Evolutionary conservation across 1,284 basidiomycete species (phyloP), one percentile per base, ranked within the genome.

Genomic region (Peniophora sp.): DNA sequence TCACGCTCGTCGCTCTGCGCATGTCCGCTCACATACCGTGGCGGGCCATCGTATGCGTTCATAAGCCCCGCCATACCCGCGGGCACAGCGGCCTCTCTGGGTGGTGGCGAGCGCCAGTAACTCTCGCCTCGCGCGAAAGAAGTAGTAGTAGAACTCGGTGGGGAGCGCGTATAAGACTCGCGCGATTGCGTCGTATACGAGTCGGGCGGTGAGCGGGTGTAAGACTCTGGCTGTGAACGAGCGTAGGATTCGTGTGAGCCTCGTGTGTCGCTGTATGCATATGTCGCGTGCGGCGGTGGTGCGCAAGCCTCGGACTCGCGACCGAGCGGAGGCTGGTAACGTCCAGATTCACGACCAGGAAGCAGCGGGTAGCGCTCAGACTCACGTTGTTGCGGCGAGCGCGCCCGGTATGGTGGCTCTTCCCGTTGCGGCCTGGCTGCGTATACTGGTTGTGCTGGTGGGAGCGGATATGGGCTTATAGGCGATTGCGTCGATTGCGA

Each of bases 11-110:
- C 38, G 19, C 38, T 41, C 52, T 25, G 53, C 48, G 20, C 59
- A 53, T 11, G 51, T 47, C 17, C n/a, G n/a, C n/a, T n/a, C n/a
- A n/a, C 56, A 49, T 12, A 50, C 52, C 52, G 35, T 38, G 65
- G 58, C 47, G 69, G 55, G 8, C 65, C 58, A 12, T 68, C 65
- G 55, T 75, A 84, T 14, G 80, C 80, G 56, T 81, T 78, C 81
- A 86, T 79, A 55, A 85, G 81, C 52, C 75, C 79, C 32, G 80
- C 83, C 60, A 85, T 77, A 45, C 79, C 67, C 19, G 70, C 60
- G 1, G 69, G 72, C 16, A n/a, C n/a, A n/a, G 38, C 38, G 38
- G n/a, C n/a, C n/a, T n/a, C n/a, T n/a, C n/a, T n/a, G n/a, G n/a
- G n/a, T n/a, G n/a, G n/a, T n/a, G n/a, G n/a, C n/a, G n/a, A n/a